Percentiles rank a stretch among this genome's conserved stretches.
Conservation (phyloP, 139 green algal genomes). For the Coelastrella sp. region DNA sequence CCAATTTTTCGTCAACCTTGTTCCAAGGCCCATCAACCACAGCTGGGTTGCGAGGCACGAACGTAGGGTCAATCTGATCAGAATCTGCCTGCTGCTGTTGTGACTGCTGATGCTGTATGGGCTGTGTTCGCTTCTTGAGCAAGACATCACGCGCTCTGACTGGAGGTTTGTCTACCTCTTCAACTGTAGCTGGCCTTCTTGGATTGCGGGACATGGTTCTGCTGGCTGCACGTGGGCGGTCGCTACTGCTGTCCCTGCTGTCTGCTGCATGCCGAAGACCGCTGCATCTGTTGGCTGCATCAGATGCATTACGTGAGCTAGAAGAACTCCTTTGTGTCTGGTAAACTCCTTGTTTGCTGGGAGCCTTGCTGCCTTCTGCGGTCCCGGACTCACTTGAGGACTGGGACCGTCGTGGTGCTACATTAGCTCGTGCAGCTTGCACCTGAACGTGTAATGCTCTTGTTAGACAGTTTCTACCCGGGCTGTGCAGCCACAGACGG, state of each 20-base stretch:
- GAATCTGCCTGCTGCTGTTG: background rate
- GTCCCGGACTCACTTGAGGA: background rate
- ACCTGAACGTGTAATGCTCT: background rate
- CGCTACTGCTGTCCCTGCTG: too few relatives aligned
- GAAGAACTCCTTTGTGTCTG: background rate
- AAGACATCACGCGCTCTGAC: background rate
- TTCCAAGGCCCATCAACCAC: background rate
- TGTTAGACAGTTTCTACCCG: background rate
- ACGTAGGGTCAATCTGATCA: conserved; percentile 18
- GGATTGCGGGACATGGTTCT: background rate
- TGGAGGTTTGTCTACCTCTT: background rate
- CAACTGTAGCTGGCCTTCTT: background rate
- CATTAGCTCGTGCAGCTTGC: background rate
- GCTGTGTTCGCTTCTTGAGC: background rate
- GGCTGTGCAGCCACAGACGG: background rate
- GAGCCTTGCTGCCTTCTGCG: background rate
- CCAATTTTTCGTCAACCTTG: background rate
- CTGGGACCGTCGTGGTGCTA: background rate
- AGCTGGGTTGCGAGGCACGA: conserved; percentile 5
- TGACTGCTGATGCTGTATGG: background rate
- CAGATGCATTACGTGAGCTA: background rate
- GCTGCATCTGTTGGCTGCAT: background rate
- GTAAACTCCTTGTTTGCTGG: background rate
- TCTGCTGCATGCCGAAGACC: too few relatives aligned
- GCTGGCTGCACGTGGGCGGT: background rate